Base-by-base conservation (phyloP, 2,329 filamentous ascomycete species). In the Monosporascus sp. region DNA sequence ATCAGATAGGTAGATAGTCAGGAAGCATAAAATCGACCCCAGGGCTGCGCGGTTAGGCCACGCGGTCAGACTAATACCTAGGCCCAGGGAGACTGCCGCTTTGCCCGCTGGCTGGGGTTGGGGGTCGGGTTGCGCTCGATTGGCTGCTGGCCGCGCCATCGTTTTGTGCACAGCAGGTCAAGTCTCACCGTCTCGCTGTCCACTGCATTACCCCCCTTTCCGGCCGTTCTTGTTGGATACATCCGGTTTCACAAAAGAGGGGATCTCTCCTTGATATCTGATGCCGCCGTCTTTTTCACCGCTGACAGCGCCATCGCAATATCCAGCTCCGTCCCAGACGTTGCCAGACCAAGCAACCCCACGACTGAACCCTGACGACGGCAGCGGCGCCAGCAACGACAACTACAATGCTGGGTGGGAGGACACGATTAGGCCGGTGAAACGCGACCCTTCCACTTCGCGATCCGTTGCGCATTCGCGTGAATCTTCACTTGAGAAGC, bases 401-500 rank as follows among this genome's bases (percentile, higher is more conserved):
- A 44, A 20, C 20, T 15, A 27, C 76, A 76, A 64, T 74, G 80
- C 55, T 60, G 69, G 72, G 52, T 79, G 79, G 78, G 74, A 81
- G 59, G 71, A 71, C 59, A 81, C 79, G 47, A 67, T 82, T 56
- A 77, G 77, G 57, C 77, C 77, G 54, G 62, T 69, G 56, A 67
- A 70, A 54, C 66, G 74, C 60, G 76, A 78, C 55, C 62, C 68
- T 44, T 57, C 68, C 51, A 60, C 65, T 52, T 64, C 69, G 60
- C 71, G 75, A 57, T 70, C 72, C 52, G 69, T 73, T 55, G 66
- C 74, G 53, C 80, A 83, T 61, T 82, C 81, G 27, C 77, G 80
- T 66, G 78, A 82, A 54, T 81, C 80, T n/a, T 83, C 80, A 48
- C 69, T 77, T 65, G 81, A 83, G 53, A 81, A 82, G 65, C 66